Base-by-base conservation (phyloP, 768 basidiomycete species). In the Boletus fagicola region DNA sequence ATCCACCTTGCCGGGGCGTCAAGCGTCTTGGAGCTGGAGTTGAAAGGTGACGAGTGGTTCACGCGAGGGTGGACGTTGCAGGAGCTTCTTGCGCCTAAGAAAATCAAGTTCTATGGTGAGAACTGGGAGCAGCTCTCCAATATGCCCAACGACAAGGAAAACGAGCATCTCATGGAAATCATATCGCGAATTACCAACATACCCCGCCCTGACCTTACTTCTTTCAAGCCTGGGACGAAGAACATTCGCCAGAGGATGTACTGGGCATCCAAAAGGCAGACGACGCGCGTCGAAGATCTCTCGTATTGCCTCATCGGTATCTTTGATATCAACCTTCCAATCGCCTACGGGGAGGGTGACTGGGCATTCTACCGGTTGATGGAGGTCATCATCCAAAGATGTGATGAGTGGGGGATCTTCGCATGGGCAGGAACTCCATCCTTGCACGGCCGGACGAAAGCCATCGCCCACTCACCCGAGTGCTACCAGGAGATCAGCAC, bases 281-380 rank as follows among this genome's bases (percentile, higher is more conserved):
- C 69, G 18, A 70, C 70, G 8, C 57, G 61, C 4, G 51, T 57
- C 2, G 68, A 71, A 44, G 68, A 70, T 22, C 55, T 49, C 10
- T 63, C 68, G 5, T 70, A 71, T 42, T 71, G 54, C 4, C 60
- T 70, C 38, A 48, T 70, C 20, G 61, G 68, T 40, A 57, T 69
- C 28, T 65, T 70, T 31, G 61, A 69, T n/a, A 57, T 69, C 42
- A 62, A 56, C 38, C 26, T 60, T 28, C 10, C 62, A 0, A 63
- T 63, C 46, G 51, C 62, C 5, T 63, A 63, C 2, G 57, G 62
- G 43, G 61, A 63, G 16, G 61, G 56, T 15, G 52, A 53, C 26
- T 64, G 63, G 60, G 69, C 69, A 10, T 69, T 71, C 44, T 51
- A 66, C 51, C 55, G 69, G 24, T 49, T 69, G 45, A 65, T 68